Evolutionary conservation across 2,329 filamentous ascomycete species (phyloP).

Genomic region (Hypocreales sp.): DNA sequence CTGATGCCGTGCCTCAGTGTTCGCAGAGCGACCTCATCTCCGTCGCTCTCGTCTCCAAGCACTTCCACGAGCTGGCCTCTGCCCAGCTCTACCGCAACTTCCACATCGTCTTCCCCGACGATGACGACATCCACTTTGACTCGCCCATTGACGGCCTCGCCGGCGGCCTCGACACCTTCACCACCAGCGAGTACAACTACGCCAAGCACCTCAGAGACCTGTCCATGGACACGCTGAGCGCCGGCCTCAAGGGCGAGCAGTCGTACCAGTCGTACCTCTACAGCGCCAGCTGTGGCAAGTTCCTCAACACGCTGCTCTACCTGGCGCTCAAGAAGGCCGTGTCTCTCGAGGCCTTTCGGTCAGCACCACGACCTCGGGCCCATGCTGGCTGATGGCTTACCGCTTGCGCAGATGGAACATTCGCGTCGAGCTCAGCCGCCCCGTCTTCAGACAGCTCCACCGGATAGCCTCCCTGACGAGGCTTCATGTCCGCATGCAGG

Average conservation of each 20-base stretch:
- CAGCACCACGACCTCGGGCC: slow-evolving; percentile 8
- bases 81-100: slow-evolving; percentile 44
- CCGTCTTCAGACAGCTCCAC: slow-evolving; percentile 41
- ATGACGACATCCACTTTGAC: slow-evolving; percentile 35
- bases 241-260: slow-evolving; percentile 34
- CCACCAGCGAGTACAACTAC: slow-evolving; percentile 49
- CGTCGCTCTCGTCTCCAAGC: slow-evolving; percentile 40
- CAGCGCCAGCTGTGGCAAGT: slow-evolving; percentile 42
- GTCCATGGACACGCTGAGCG: slow-evolving; percentile 37
- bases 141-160: slow-evolving; percentile 41
- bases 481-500: slow-evolving; percentile 43
- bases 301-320: slow-evolving; percentile 44
- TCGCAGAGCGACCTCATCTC: slow-evolving; percentile 36
- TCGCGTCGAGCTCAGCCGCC: slow-evolving; percentile 43
- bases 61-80: slow-evolving; percentile 42
- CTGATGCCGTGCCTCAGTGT: too few species aligned
- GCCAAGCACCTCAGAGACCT: slow-evolving; percentile 40
- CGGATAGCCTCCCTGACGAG: slow-evolving; percentile 33
- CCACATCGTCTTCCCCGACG: slow-evolving; percentile 44
- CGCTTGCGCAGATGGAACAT: slow-evolving; percentile 40
- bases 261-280: slow-evolving; percentile 39
- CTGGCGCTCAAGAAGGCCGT: slow-evolving; percentile 39
- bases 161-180: slow-evolving; percentile 43
- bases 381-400: slow-evolving; percentile 2
- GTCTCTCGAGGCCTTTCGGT: slow-evolving; percentile 41